A percentile compares a stretch with the other conserved stretches of the same genome.
phyloP scores from a whole-genome alignment of 2,329 filamentous ascomycete species.

The Alternaria gaisen region DNA sequence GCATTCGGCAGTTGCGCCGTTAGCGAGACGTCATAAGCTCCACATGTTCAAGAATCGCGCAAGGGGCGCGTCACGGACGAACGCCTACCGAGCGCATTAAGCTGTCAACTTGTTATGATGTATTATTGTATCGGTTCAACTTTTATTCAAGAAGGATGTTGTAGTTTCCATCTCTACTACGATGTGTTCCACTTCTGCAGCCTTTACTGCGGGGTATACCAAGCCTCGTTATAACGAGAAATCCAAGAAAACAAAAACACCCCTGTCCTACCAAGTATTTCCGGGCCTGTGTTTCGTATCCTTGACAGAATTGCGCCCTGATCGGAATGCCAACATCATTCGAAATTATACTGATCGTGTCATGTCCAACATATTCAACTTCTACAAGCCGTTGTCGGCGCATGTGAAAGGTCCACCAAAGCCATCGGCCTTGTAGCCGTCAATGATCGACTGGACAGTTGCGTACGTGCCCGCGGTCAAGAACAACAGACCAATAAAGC shows the following conservation, averaged over 20 bases:
- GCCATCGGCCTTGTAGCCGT: conserved; percentile 70
- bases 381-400: conserved; percentile 69
- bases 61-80: neutral
- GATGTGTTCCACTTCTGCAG: neutral
- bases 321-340: neutral
- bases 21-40: conserved; percentile 45
- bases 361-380: neutral
- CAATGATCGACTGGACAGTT: conserved; percentile 74
- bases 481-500: conserved; percentile 80
- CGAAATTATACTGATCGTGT: neutral
- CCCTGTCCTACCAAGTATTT: neutral
- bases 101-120: neutral
- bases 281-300: neutral
- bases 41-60: conserved; percentile 1
- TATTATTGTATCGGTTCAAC: neutral
- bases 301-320: neutral
- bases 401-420: conserved; percentile 81
- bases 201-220: conserved; percentile 10
- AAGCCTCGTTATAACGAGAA: neutral
- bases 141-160: neutral
- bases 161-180: neutral
- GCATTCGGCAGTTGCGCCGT: conserved; percentile 25
- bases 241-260: neutral
- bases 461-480: conserved; percentile 81
- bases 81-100: neutral